Evolutionary conservation across 2,329 filamentous ascomycete species (phyloP).

Genomic region (Phoma herbarum): DNA sequence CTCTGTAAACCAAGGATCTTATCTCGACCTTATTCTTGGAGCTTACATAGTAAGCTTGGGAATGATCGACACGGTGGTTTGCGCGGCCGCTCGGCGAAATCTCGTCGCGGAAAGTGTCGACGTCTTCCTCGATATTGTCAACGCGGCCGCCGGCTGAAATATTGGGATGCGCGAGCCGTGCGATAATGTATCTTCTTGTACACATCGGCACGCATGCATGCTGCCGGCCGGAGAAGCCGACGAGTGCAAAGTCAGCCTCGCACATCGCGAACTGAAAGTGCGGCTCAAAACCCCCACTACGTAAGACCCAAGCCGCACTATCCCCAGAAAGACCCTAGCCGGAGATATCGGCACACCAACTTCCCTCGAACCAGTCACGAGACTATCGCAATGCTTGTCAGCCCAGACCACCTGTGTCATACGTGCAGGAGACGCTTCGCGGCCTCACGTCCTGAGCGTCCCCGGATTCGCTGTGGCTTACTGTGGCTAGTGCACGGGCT

Average conservation of each 20-base stretch:
- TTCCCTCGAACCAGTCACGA: constrained; percentile 22
- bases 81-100: constrained; percentile 5
- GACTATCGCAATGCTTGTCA: constrained; percentile 20
- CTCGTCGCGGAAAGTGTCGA: background rate
- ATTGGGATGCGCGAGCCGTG: background rate
- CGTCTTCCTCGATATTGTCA: background rate
- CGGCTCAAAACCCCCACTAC: constrained; percentile 26
- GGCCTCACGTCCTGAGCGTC: constrained; percentile 20
- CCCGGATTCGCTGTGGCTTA: constrained; percentile 40
- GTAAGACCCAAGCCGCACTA: constrained; percentile 20
- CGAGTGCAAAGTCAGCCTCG: constrained; percentile 14
- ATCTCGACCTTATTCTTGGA: constrained; percentile 2
- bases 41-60: background rate
- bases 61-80: constrained; percentile 4
- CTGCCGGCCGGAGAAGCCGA: constrained; percentile 12
- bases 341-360: constrained; percentile 23
- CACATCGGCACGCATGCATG: constrained; percentile 2
- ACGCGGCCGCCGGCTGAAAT: constrained; percentile 1
- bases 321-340: constrained; percentile 18
- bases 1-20: constrained; percentile 3
- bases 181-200: constrained; percentile 2
- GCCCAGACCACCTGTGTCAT: constrained; percentile 33
- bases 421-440: constrained; percentile 23
- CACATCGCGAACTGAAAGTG: constrained; percentile 7
- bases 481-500: constrained; percentile 40